phyloP scores from a whole-genome alignment of 78 protist genomes.

The Paratrimastix pyriformis region DNA sequence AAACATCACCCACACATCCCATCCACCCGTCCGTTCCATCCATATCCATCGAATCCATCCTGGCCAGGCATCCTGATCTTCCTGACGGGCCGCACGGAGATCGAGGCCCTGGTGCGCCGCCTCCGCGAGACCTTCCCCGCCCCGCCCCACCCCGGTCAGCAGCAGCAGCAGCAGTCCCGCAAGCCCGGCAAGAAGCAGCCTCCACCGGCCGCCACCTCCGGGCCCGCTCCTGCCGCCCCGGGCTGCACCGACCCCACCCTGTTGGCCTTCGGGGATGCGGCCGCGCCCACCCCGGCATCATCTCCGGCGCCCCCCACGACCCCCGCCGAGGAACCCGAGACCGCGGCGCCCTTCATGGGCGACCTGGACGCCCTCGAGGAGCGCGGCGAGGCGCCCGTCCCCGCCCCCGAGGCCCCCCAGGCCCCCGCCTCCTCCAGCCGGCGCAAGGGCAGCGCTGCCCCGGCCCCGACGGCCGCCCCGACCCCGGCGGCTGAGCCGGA shows the following conservation, averaged over 20 bases:
- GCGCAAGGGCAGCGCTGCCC: too few species aligned
- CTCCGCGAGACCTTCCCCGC: conserved; percentile 34
- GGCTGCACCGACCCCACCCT: neutral
- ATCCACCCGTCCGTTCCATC: conserved; percentile 46
- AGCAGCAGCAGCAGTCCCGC: neutral
- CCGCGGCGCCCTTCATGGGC: too few species aligned
- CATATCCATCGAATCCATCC: conserved; percentile 69
- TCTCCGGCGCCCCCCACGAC: neutral
- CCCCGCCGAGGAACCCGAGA: too few species aligned
- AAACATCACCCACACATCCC: neutral
- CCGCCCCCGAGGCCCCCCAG: too few species aligned
- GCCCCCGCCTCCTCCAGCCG: too few species aligned
- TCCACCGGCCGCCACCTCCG: neutral
- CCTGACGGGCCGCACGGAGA: conserved; percentile 82
- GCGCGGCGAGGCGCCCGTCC: too few species aligned
- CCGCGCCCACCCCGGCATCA: neutral
- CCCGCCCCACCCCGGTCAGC: neutral
- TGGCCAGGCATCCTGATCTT: conserved; percentile 77
- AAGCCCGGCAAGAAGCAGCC: neutral
- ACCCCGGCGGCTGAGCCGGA: too few species aligned
- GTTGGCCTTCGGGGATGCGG: neutral
- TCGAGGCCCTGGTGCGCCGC: conserved; percentile 40
- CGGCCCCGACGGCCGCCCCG: too few species aligned
- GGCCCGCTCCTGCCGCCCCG: neutral
- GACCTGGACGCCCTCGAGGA: too few species aligned